phyloP scores from a whole-genome alignment of 768 basidiomycete genomes.

The Scleroderma citrinum region DNA sequence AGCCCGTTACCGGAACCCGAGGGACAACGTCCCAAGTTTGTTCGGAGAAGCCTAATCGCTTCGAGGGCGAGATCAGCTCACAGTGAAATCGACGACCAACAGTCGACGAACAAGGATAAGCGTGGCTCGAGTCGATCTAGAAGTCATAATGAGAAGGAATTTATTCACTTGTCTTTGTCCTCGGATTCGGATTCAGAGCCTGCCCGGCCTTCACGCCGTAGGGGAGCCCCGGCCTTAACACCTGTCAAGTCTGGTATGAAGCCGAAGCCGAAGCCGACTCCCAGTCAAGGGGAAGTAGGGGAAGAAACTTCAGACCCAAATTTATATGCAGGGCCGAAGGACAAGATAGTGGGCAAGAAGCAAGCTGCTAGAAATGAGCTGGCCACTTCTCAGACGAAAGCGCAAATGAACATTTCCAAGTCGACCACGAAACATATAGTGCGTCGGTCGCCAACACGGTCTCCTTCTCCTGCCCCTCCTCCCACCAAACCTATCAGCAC shows the following conservation, averaged over 20 bases:
- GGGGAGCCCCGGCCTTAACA: conserved; percentile 3
- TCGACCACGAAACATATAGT: not conserved
- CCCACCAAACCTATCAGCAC: conserved; percentile 2
- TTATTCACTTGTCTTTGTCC: not conserved
- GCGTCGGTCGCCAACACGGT: conserved; percentile 6
- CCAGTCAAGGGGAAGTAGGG: not conserved
- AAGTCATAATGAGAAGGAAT: not conserved
- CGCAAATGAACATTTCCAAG: not conserved
- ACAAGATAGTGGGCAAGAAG: not conserved
- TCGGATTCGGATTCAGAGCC: conserved; percentile 8
- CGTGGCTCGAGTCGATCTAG: not conserved
- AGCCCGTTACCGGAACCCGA: not conserved
- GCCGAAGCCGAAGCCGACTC: conserved; percentile 13
- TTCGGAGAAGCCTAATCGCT: conserved; percentile 2
- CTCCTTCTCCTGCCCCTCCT: conserved; percentile 5
- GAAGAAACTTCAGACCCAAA: not conserved
- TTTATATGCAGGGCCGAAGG: not conserved
- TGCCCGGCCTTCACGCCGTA: conserved; percentile 8
- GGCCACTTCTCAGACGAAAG: not conserved
- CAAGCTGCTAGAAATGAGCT: not conserved
- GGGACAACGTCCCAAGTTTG: not conserved
- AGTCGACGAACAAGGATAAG: not conserved
- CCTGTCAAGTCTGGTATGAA: conserved; percentile 26
- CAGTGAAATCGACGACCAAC: not conserved
- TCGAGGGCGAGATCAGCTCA: not conserved